Evolutionary conservation across 1,139 yeast species (phyloP), one percentile per base, ranked within the genome.

Genomic region (Kluyveromyces sp.): DNA sequence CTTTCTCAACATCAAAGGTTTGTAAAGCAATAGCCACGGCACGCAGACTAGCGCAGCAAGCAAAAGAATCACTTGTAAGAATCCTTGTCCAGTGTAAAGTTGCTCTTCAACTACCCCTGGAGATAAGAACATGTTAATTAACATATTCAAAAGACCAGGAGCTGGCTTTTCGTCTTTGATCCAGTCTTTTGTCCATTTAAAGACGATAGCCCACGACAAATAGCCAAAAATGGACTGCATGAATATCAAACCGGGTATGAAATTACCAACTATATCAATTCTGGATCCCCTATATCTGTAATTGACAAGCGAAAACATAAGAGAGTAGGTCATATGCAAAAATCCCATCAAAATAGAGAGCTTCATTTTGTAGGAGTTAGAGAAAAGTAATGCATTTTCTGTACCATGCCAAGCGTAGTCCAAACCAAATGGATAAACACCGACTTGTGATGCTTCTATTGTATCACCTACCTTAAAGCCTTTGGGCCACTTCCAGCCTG

Each of bases 141-240:
- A 71, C 87, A 83, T 83, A 62, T 83, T 83, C 63, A 84, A 71
- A 56, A 84, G 71, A 34, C 88, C 85, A 35, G 94, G 94, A 6
- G 94, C 89, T 45, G 83, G 86, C 57, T 74, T 68, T 2, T 68
- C 74, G 44, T 78, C 72, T n/a, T 73, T 78, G 47, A 74, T 70
- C 94, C 94, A 84, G 62, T 83, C 80, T 47, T 79, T 75, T 18
- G 79, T 69, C 94, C 94, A 84, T 63, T 84, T 84, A 70, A 79
- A 83, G 40, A 84, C 75, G 49, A 84, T 83, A 52, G 83, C 74
- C 46, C 82, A 64, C 0, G 88, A 74, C 48, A 84, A 69, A 58
- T 84, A 83, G 19, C 94, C 94, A 60, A 84, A 83, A 44, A 84
- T 83, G 42, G 86, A 81, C 62, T 82, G 89, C 92, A 84, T 82